phyloP scores from a whole-genome alignment of 345 rosid species.

The Arabidopsis arenosa region DNA sequence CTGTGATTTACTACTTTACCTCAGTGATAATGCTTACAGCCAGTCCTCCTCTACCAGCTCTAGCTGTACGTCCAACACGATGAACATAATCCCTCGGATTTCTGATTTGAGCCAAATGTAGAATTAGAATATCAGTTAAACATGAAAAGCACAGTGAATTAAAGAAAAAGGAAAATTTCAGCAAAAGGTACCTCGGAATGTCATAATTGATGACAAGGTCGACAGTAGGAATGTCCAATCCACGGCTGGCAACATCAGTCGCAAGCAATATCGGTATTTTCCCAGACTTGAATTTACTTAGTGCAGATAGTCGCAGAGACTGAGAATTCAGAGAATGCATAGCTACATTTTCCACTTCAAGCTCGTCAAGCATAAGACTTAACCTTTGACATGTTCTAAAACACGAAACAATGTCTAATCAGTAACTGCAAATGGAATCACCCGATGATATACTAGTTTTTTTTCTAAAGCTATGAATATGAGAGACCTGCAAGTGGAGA shows the following conservation, averaged over 20 bases:
- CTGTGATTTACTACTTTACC: slow-evolving; percentile 50
- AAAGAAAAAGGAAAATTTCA: neutral
- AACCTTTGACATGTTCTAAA: slow-evolving; percentile 77
- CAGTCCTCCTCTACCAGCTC: slow-evolving; percentile 95
- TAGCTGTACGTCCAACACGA: slow-evolving; percentile 98
- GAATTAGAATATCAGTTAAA: slow-evolving; percentile 7
- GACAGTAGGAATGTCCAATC: slow-evolving; percentile 96
- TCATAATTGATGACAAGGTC: slow-evolving; percentile 96
- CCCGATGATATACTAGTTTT: neutral
- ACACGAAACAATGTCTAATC: slow-evolving; percentile 21
- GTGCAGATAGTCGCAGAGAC: slow-evolving; percentile 73
- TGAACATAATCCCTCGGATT: slow-evolving; percentile 90
- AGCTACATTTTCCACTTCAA: slow-evolving; percentile 74
- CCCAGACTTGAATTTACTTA: slow-evolving; percentile 87
- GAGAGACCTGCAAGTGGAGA: slow-evolving; percentile 90
- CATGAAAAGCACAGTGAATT: neutral
- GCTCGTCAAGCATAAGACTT: slow-evolving; percentile 83
- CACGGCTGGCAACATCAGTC: slow-evolving; percentile 96
- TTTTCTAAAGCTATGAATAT: slow-evolving; percentile 13
- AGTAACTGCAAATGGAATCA: slow-evolving; percentile 19
- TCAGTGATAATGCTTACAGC: slow-evolving; percentile 82
- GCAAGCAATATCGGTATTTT: slow-evolving; percentile 77
- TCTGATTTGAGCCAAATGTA: slow-evolving; percentile 49
- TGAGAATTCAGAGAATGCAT: slow-evolving; percentile 86
- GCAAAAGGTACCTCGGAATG: slow-evolving; percentile 71